Evolutionary conservation across 257 asterid genomes (phyloP), one percentile per base, ranked within the genome.

Genomic region (Solanum sejunctum): DNA sequence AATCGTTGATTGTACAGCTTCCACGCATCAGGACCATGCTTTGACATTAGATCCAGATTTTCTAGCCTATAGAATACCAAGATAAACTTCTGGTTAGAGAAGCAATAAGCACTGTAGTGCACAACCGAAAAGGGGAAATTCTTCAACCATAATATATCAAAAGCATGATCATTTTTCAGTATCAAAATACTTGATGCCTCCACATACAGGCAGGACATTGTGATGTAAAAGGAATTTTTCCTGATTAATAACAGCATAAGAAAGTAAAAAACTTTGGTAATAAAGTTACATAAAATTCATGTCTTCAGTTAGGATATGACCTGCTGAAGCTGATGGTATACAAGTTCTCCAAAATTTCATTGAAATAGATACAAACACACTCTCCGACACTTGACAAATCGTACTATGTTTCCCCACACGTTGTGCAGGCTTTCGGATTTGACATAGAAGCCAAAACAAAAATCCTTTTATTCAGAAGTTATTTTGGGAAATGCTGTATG

Each of bases 11-110:
- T 97, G 89, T 94, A 92, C 88, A 90, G 66, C 92, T 94, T 97
- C 99, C 99, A 97, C 60, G 91, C 93, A 80, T 97, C 99, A 63
- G 98, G 98, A 77, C 99, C 98, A 86, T 95, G 93, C 91, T 91
- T 94, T 47, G 93, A 89, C 98, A 97, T 92, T 86, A 95, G 87
- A 41, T 97, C 99, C 58, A 97, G 93, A 90, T 97, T 97, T 87
- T 97, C 99, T 85, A 95, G 92, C 98, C 99, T 97, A 82, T 49
- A 89, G 64, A 9, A 3, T 51, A 75, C 10, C 61, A 51, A 15
- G 23, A 43, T 51, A 23, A 51, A 23, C 82, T 49, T 75, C 23
- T 49, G 61, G 21, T 75, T 49, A 16, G 45, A 23, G 23, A 52
- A 49, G 16, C 79, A 63, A 23, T 54, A 64, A 70, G 60, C 66